These are phyloP conservation scores for Lachancea dasiensis DNA, from an alignment of 805 yeast species.

Conservation along the genomic window DNA sequence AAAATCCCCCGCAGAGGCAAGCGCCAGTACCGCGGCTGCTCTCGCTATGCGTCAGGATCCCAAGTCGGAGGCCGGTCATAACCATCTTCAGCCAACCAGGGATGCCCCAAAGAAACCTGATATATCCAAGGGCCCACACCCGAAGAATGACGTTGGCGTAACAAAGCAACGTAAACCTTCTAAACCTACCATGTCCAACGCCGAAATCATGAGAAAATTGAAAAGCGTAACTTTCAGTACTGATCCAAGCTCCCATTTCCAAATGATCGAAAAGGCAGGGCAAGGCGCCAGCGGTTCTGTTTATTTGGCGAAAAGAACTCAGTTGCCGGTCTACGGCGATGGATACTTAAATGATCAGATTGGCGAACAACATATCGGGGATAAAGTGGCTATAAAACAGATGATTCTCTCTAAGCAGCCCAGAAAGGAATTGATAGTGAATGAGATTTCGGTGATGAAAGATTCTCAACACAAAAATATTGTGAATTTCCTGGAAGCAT, in stretches of 20 bases:
- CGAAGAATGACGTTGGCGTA: slow-evolving; percentile 27
- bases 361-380: slow-evolving; percentile 37
- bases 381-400: slow-evolving; percentile 91
- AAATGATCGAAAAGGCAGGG: slow-evolving; percentile 79
- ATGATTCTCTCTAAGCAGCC: slow-evolving; percentile 91
- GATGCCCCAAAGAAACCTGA: slow-evolving; percentile 29
- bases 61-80: slow-evolving; percentile 8
- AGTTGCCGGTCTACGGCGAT: slow-evolving; percentile 29
- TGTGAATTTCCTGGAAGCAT: slow-evolving; percentile 91
- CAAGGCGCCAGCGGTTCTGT: slow-evolving; percentile 99
- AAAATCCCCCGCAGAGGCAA: slow-evolving; percentile 14
- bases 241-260: slow-evolving; percentile 82
- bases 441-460: slow-evolving; percentile 94
- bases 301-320: slow-evolving; percentile 67
- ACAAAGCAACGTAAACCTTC: slow-evolving; percentile 40
- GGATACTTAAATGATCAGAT: slow-evolving; percentile 14
- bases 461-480: slow-evolving; percentile 92
- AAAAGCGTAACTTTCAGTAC: slow-evolving; percentile 73
- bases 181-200: slow-evolving; percentile 71
- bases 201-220: slow-evolving; percentile 76
- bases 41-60: slow-evolving; percentile 17
- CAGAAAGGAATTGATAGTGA: slow-evolving; percentile 88
- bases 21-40: slow-evolving; percentile 16
- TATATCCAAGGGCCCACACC: slow-evolving; percentile 8
- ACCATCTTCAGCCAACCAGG: slow-evolving; percentile 23